phyloP scores from a whole-genome alignment of 306 rosid genomes.

The Lathyrus sativus region DNA sequence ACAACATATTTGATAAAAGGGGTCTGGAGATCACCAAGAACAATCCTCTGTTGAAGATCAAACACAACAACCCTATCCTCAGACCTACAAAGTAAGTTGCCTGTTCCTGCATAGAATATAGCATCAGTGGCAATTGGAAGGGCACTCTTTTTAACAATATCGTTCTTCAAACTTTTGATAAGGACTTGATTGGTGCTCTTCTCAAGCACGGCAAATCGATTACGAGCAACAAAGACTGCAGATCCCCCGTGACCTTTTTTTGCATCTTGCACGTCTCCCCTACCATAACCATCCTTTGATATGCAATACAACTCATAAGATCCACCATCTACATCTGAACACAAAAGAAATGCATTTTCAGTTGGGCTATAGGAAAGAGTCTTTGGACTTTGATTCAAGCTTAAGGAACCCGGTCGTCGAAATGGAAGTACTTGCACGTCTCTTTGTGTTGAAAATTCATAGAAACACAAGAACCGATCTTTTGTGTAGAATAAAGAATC shows the following conservation, averaged over 20 bases:
- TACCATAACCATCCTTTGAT: conserved; percentile 71
- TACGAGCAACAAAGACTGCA: conserved; percentile 86
- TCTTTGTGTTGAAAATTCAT: conserved; percentile 76
- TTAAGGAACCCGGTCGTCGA: conserved; percentile 80
- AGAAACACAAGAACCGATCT: conserved; percentile 84
- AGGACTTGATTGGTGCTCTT: conserved; percentile 73
- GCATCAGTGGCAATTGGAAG: conserved; percentile 81
- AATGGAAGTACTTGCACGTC: conserved; percentile 83
- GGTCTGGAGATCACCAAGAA: conserved; percentile 86
- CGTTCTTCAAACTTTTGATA: conserved; percentile 75
- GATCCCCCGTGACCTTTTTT: conserved; percentile 89
- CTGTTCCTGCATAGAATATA: conserved; percentile 90
- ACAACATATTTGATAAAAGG: conserved; percentile 83
- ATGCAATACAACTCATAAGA: conserved; percentile 78
- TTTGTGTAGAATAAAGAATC: conserved; percentile 71
- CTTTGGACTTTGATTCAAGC: conserved; percentile 84
- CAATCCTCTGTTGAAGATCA: conserved; percentile 80
- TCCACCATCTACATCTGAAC: conserved; percentile 90
- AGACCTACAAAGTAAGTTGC: conserved; percentile 80
- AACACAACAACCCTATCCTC: conserved; percentile 85
- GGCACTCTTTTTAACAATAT: conserved; percentile 65
- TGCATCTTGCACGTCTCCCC: conserved; percentile 85
- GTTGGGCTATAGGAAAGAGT: conserved; percentile 84
- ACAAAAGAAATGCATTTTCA: conserved; percentile 89
- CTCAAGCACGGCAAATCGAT: conserved; percentile 93